Evolutionary conservation across 1,284 basidiomycete species (phyloP), one percentile per base, ranked within the genome.

Genomic region (Microstroma glucosiphilum): DNA sequence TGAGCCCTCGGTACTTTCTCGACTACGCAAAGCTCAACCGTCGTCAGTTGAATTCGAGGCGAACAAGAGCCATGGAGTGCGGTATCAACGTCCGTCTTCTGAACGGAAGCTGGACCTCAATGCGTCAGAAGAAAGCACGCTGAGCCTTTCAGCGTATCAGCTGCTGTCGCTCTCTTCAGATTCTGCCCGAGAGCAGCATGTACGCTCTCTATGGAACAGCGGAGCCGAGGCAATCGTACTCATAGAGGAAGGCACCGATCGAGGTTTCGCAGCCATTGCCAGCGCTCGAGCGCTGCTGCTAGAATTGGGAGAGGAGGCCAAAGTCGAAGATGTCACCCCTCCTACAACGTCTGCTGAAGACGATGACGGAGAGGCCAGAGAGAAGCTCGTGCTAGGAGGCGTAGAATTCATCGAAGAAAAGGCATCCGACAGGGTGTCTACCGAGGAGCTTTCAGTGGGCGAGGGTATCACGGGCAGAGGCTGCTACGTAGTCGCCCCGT

Each of bases 71-170:
- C 15, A 37, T 37, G 30, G 30, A 37, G 30, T 37, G 30, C 30
- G 30, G 30, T 37, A 37, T 37, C 30, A 37, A 37, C 30, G 30
- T 37, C 30, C 30, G 30, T 3, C 30, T 37, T 37, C 30, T 37
- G 30, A 37, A 37, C 30, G 30, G 59, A 55, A n/a, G 19, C 37
- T n/a, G 60, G 12, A 57, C n/a, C 40, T 9, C 48, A 25, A 51
- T 40, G 25, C 37, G 19, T n/a, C 37, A 9, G 2, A 17, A 19
- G 23, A 17, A 19, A 26, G 58, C 12, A 85, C 87, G 6, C 78
- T 96, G 42, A 90, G 89, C 0, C 78, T 98, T 40, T 91, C 90
- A 21, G 89, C 93, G 0, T 97, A 94, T 80, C 83, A 87, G 71
- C 82, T 98, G 0, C 87, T 89, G 15, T 85, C 88, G 7, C 82